Percentiles rank a stretch among this genome's conserved stretches.
Conservation (phyloP, 805 yeast species). For the Ogataea thermomethanolica region DNA sequence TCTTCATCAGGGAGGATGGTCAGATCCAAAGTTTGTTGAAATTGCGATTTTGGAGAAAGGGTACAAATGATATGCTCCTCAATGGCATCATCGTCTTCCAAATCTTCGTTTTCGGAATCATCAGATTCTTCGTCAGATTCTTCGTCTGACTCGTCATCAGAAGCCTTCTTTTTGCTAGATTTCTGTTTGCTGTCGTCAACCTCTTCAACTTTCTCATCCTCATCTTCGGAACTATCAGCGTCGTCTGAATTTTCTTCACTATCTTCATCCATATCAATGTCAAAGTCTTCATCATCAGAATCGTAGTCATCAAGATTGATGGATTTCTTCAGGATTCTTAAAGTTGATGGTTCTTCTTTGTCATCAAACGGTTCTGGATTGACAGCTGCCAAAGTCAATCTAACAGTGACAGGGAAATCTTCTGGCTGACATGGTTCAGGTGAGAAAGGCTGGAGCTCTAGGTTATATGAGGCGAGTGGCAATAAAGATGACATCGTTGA, state of each 20-base stretch:
- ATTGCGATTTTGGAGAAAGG: conserved; percentile 76
- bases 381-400: conserved; percentile 91
- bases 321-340: conserved; percentile 78
- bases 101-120: conserved; percentile 52
- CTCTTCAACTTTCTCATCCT: conserved; percentile 10
- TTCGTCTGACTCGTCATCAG: conserved; percentile 28
- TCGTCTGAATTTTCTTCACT: conserved; percentile 35
- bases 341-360: conserved; percentile 78
- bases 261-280: conserved; percentile 29
- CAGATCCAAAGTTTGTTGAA: conserved; percentile 87
- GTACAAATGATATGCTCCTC: conserved; percentile 88
- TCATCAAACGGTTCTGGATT: conserved; percentile 88
- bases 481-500: conserved; percentile 60
- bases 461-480: conserved; percentile 84
- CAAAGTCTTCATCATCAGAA: conserved; percentile 40
- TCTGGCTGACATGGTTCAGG: conserved; percentile 85
- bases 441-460: conserved; percentile 80
- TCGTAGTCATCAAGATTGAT: conserved; percentile 40
- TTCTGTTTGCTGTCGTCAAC: conserved; percentile 28
- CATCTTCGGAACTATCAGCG: conserved; percentile 28
- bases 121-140: conserved; percentile 43
- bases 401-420: conserved; percentile 84
- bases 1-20: conserved; percentile 93
- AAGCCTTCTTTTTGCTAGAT: conserved; percentile 30
- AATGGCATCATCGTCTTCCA: conserved; percentile 67